Percentiles rank a stretch among this genome's conserved stretches.
phyloP scores from a whole-genome alignment of 345 rosid genomes.

The Lumnitzera littorea region DNA sequence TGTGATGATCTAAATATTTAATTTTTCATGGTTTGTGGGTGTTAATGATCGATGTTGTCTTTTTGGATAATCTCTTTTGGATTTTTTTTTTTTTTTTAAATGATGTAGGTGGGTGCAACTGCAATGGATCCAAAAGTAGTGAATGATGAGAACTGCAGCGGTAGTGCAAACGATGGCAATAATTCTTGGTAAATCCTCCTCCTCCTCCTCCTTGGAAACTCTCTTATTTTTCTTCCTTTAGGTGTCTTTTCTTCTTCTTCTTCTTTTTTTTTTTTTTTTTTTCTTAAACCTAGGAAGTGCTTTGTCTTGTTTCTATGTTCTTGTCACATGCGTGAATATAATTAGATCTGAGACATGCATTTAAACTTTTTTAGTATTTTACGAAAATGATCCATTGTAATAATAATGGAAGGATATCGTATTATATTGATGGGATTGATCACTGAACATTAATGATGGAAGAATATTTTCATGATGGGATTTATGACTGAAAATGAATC shows the following conservation, averaged over 20 bases:
- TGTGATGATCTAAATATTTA: background rate
- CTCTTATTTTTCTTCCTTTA: background rate
- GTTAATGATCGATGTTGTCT: background rate
- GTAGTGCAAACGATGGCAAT: conserved; percentile 32
- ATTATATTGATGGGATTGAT: too few relatives aligned
- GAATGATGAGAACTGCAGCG: conserved; percentile 32
- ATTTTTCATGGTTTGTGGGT: background rate
- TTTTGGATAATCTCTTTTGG: conserved; percentile 2
- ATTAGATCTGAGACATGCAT: too few relatives aligned
- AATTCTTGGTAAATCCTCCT: conserved; percentile 32
- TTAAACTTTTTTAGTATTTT: too few relatives aligned
- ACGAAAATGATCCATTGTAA: too few relatives aligned
- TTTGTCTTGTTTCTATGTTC: too few relatives aligned
- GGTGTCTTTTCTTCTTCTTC: too few relatives aligned
- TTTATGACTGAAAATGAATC: background rate
- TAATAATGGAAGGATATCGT: background rate
- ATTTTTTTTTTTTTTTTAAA: background rate
- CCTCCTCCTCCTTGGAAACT: conserved; percentile 5
- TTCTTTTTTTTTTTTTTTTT: background rate
- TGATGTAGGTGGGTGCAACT: conserved; percentile 27
- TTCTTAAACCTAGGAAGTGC: background rate
- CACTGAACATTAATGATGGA: too few relatives aligned
- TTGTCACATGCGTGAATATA: too few relatives aligned
- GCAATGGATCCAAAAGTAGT: conserved; percentile 38
- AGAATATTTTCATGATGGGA: too few relatives aligned